phyloP scores from a whole-genome alignment of 257 asterid species.

The Anisodus acutangulus region DNA sequence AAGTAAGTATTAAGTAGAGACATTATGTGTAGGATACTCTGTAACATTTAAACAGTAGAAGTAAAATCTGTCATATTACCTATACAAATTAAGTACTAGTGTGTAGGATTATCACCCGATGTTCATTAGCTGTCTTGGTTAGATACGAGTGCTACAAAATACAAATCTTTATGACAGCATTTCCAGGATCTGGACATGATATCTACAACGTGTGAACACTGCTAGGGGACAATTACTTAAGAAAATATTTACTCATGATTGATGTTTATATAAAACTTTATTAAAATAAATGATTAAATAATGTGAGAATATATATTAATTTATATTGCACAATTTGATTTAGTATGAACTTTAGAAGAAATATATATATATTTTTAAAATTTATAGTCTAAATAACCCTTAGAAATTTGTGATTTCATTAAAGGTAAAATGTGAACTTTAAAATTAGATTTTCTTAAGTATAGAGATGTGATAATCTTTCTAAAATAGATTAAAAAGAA shows the following conservation, averaged over 20 bases:
- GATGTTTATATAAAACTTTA: neutral
- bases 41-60: neutral
- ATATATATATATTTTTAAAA: too few species aligned
- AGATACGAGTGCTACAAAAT: slow-evolving; percentile 32
- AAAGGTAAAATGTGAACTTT: too few species aligned
- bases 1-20: neutral
- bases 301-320: neutral
- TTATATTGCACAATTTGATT: too few species aligned
- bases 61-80: neutral
- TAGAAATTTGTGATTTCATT: too few species aligned
- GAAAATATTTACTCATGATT: neutral
- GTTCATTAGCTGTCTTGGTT: slow-evolving; percentile 39
- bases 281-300: neutral
- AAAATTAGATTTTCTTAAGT: too few species aligned
- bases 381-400: too few species aligned
- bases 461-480: too few species aligned
- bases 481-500: too few species aligned
- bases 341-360: too few species aligned
- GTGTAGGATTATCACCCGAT: neutral
- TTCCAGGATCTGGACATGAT: slow-evolving; percentile 39
- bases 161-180: slow-evolving; percentile 48
- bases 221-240: slow-evolving; percentile 36
- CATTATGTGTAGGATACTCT: slow-evolving; percentile 3
- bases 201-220: slow-evolving; percentile 37
- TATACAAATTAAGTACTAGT: neutral